A percentile compares a stretch with the other conserved stretches of the same genome.
Conservation (phyloP, 2,329 filamentous ascomycete species). For the Talaromyces rugulosus region DNA sequence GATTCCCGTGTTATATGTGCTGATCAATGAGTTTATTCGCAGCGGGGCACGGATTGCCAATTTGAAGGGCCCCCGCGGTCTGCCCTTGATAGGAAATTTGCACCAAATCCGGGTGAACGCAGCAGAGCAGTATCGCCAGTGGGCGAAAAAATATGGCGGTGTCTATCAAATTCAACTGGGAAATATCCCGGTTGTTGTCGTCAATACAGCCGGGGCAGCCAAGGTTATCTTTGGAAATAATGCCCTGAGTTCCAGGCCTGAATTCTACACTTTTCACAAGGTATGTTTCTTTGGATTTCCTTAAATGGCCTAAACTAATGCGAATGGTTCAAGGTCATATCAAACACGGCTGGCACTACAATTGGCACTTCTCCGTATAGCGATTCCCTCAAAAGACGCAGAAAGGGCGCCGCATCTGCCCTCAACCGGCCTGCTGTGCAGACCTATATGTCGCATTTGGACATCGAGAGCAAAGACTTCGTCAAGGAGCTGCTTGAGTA, state of each 20-base stretch:
- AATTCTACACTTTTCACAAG: conserved; percentile 59
- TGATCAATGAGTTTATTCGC: conserved; percentile 49
- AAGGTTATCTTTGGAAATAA: conserved; percentile 52
- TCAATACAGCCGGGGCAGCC: conserved; percentile 52
- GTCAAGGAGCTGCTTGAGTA: conserved; percentile 57
- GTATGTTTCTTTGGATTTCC: conserved; percentile 24
- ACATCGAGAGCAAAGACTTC: conserved; percentile 61
- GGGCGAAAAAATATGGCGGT: conserved; percentile 47
- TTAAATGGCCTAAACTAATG: not conserved
- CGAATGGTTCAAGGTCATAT: conserved; percentile 47
- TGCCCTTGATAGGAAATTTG: conserved; percentile 55
- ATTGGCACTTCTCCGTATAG: conserved; percentile 66
- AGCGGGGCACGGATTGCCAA: conserved; percentile 41
- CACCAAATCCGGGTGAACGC: conserved; percentile 53
- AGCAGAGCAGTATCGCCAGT: conserved; percentile 54
- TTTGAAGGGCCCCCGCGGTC: conserved; percentile 46
- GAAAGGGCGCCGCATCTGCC: conserved; percentile 62
- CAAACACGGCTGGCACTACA: conserved; percentile 62
- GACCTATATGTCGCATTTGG: conserved; percentile 59
- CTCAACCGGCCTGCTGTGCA: conserved; percentile 62
- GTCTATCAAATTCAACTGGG: conserved; percentile 58
- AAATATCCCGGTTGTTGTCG: conserved; percentile 53
- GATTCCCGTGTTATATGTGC: conserved; percentile 42
- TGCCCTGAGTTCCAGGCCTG: conserved; percentile 52
- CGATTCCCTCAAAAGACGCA: conserved; percentile 59